Conservation (phyloP, 306 rosid species). For the Sphenostylis stenocarpa region DNA sequence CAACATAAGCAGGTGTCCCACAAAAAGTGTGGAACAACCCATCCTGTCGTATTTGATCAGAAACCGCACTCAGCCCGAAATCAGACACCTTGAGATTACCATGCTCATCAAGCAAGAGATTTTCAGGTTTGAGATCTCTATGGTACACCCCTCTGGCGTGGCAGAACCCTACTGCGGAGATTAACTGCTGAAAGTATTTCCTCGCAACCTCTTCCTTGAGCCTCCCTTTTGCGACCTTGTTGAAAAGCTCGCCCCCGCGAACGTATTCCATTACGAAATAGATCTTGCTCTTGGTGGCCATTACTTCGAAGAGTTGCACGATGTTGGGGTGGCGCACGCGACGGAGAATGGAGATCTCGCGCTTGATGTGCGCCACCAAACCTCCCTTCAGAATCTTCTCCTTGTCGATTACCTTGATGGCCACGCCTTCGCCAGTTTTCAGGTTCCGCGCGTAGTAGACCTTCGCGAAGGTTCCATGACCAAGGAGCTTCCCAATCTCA, state of each 20-base stretch:
- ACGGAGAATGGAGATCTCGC: slow-evolving; percentile 97
- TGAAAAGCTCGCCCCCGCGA: slow-evolving; percentile 95
- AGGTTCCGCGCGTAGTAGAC: slow-evolving; percentile 80
- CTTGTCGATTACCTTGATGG: slow-evolving; percentile 91
- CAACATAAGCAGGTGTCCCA: slow-evolving; percentile 96
- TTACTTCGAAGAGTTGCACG: slow-evolving; percentile 88
- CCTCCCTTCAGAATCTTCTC: slow-evolving; percentile 88
- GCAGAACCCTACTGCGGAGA: slow-evolving; percentile 86
- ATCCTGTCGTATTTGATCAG: slow-evolving; percentile 87
- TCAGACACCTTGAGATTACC: slow-evolving; percentile 86
- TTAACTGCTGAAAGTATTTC: slow-evolving; percentile 78
- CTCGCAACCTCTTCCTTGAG: slow-evolving; percentile 78
- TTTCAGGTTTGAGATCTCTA: slow-evolving; percentile 88
- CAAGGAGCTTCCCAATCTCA: slow-evolving; percentile 83
- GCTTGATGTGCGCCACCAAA: slow-evolving; percentile 81
- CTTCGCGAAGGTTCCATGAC: slow-evolving; percentile 94
- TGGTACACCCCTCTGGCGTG: slow-evolving; percentile 92
- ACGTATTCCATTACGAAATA: slow-evolving; percentile 91
- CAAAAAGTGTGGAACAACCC: slow-evolving; percentile 93
- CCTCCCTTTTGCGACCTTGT: slow-evolving; percentile 88
- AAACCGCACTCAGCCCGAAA: slow-evolving; percentile 83
- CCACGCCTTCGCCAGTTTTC: slow-evolving; percentile 66
- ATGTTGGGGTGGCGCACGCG: slow-evolving; percentile 95
- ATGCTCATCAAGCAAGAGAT: slow-evolving; percentile 69
- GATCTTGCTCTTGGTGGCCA: slow-evolving; percentile 94